These are phyloP conservation scores for Tulasnella sp. DNA, from an alignment of 768 basidiomycete genomes.

Conservation along the genomic window DNA sequence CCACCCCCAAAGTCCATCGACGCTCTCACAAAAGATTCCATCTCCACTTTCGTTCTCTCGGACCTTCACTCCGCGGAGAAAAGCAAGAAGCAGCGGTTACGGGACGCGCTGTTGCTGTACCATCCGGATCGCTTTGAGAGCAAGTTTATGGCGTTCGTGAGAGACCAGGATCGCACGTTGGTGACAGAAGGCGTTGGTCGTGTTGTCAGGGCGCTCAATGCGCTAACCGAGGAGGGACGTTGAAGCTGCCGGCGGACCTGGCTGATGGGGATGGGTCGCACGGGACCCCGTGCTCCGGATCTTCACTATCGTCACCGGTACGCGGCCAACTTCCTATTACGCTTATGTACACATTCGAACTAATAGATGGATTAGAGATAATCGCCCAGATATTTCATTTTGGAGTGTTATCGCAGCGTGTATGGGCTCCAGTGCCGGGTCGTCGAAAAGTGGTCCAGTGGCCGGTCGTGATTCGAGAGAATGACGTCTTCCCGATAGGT, in stretches of 20 bases:
- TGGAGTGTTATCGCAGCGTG: neutral
- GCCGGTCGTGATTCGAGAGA: neutral
- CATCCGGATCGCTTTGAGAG: conserved; percentile 34
- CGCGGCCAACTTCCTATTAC: neutral
- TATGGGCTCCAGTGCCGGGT: neutral
- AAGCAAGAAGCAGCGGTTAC: conserved; percentile 46
- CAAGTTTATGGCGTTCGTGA: conserved; percentile 26
- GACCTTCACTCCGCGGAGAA: conserved; percentile 40
- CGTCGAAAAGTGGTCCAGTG: neutral
- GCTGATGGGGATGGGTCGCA: neutral
- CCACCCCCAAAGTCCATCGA: conserved; percentile 23
- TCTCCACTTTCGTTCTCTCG: conserved; percentile 46
- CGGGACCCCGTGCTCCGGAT: conserved; percentile 3
- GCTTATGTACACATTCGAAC: neutral
- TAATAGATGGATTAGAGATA: neutral
- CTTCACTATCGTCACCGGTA: neutral
- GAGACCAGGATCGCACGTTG: conserved; percentile 26
- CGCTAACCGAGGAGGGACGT: conserved; percentile 23
- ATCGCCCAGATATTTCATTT: neutral
- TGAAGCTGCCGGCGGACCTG: neutral
- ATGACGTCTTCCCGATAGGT: conserved; percentile 1
- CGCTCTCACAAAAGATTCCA: conserved; percentile 35
- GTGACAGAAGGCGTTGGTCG: conserved; percentile 32
- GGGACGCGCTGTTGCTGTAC: conserved; percentile 46
- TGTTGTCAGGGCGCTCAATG: conserved; percentile 30